Evolutionary conservation across 2,329 filamentous ascomycete species (phyloP).

Genomic region (Pseudocercospora vitis): DNA sequence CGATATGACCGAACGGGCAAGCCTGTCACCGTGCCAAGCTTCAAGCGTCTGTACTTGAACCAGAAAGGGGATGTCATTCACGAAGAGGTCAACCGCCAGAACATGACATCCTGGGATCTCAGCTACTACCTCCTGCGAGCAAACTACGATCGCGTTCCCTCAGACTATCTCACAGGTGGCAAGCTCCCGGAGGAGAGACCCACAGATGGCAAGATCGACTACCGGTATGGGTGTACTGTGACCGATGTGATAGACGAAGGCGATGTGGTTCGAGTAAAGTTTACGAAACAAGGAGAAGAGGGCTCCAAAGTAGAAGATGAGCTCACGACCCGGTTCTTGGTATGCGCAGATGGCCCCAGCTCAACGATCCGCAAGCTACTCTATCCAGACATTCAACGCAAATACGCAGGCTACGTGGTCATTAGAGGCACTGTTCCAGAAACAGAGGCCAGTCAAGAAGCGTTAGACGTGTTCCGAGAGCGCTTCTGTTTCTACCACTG

Average conservation of each 20-base stretch:
- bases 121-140: slow-evolving; percentile 48
- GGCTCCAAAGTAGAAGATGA: slow-evolving; percentile 24
- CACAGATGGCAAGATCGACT: slow-evolving; percentile 29
- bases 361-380: slow-evolving; percentile 35
- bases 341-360: slow-evolving; percentile 48
- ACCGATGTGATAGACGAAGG: slow-evolving; percentile 33
- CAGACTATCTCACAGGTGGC: slow-evolving; percentile 33
- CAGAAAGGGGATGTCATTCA: slow-evolving; percentile 32
- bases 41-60: slow-evolving; percentile 31
- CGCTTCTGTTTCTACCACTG: slow-evolving; percentile 46
- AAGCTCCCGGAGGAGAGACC: slow-evolving; percentile 22
- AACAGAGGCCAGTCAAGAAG: slow-evolving; percentile 38
- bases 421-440: slow-evolving; percentile 38
- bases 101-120: slow-evolving; percentile 52
- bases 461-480: slow-evolving; percentile 40
- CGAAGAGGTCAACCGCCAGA: slow-evolving; percentile 40
- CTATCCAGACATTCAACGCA: slow-evolving; percentile 34
- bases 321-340: slow-evolving; percentile 40
- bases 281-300: slow-evolving; percentile 26
- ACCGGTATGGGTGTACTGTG: slow-evolving; percentile 37
- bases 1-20: slow-evolving; percentile 45
- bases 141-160: slow-evolving; percentile 46
- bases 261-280: slow-evolving; percentile 31
- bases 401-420: slow-evolving; percentile 38
- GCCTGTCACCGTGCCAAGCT: slow-evolving; percentile 31